phyloP scores from a whole-genome alignment of 371 early-diverging fungal species.

The Phascolomyces articulosus region DNA sequence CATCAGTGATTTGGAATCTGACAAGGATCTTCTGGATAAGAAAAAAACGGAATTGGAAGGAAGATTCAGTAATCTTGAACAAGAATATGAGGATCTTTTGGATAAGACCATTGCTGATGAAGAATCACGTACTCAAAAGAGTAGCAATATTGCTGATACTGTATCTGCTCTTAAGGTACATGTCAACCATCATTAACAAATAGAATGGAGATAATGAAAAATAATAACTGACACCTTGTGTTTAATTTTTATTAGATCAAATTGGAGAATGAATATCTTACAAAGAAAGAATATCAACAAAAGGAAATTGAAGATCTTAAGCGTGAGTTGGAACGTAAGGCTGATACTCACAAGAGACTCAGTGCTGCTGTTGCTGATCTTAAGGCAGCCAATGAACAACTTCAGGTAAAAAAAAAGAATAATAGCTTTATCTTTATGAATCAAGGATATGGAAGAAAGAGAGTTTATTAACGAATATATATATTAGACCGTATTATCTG shows the following conservation, averaged over 20 bases:
- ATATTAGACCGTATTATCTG: slow-evolving; percentile 29
- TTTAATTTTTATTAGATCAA: slow-evolving; percentile 46
- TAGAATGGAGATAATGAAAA: too few relatives aligned
- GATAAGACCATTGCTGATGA: slow-evolving; percentile 94
- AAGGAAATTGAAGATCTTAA: slow-evolving; percentile 78
- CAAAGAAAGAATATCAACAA: slow-evolving; percentile 77
- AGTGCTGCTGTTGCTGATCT: slow-evolving; percentile 61
- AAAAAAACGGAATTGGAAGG: slow-evolving; percentile 76
- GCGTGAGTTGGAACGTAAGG: slow-evolving; percentile 67
- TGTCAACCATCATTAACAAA: too few relatives aligned
- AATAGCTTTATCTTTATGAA: background rate
- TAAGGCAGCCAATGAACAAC: slow-evolving; percentile 71
- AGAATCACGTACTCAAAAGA: slow-evolving; percentile 66
- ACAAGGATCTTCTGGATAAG: slow-evolving; percentile 62
- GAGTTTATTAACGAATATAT: too few relatives aligned
- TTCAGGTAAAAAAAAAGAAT: slow-evolving; percentile 45
- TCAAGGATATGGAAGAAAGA: too few relatives aligned
- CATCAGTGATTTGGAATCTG: slow-evolving; percentile 64
- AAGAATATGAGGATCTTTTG: slow-evolving; percentile 90
- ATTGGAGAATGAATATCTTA: slow-evolving; percentile 81
- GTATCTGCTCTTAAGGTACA: slow-evolving; percentile 74
- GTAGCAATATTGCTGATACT: slow-evolving; percentile 68
- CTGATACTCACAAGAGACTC: slow-evolving; percentile 69
- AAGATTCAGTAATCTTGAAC: slow-evolving; percentile 73
- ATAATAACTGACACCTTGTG: background rate